These are phyloP conservation scores for Salvia hispanica DNA, from an alignment of 257 asterid genomes.

Conservation along the genomic window DNA sequence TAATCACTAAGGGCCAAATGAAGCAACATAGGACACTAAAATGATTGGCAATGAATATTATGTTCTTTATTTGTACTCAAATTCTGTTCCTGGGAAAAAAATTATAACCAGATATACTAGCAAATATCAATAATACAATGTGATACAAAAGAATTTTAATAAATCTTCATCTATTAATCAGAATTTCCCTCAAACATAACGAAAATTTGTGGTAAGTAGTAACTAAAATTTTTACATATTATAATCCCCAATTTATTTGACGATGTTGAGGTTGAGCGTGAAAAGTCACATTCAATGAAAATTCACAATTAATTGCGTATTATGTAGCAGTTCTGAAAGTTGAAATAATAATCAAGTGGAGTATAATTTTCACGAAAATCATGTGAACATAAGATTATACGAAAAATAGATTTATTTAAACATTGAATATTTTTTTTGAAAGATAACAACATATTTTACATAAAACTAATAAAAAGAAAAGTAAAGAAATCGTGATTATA, in stretches of 20 bases:
- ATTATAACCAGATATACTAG: neutral
- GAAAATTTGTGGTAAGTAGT: neutral
- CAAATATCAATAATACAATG: neutral
- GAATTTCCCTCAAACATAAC: no score
- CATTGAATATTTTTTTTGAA: constrained; percentile 16
- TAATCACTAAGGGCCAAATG: constrained; percentile 1
- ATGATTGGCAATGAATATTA: neutral
- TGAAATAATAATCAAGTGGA: no score
- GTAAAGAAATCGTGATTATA: constrained; percentile 7
- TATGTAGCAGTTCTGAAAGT: no score
- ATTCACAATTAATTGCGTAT: neutral
- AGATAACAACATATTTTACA: constrained; percentile 25
- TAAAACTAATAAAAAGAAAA: neutral
- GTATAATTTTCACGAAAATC: no score
- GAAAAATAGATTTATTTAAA: constrained; percentile 19
- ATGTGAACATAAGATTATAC: neutral
- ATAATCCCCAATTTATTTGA: neutral
- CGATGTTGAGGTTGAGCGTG: neutral
- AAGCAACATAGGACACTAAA: neutral
- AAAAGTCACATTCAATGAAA: neutral
- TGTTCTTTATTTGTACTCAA: neutral
- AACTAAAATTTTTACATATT: neutral
- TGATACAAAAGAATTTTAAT: no score
- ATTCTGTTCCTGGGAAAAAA: neutral
- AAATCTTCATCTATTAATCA: no score